Conservation (phyloP, 2,329 filamentous ascomycete genomes). For the Calonectria pauciramosa region DNA sequence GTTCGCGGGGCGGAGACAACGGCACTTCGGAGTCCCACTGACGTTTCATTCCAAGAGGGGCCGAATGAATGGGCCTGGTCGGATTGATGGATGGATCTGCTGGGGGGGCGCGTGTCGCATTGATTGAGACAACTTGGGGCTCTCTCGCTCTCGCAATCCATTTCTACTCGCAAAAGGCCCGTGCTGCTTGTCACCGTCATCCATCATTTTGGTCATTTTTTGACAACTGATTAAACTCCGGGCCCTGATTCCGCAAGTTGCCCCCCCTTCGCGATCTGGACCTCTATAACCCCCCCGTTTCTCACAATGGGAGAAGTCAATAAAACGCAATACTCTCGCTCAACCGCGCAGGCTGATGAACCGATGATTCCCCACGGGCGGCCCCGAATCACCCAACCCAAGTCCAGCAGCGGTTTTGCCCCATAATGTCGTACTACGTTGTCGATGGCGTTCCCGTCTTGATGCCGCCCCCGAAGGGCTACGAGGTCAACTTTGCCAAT, state of each 20-base stretch:
- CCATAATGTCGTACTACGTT: constrained; percentile 11
- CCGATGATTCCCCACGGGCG: neutral
- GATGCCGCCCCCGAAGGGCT: constrained; percentile 44
- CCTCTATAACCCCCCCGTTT: neutral
- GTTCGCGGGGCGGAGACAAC: neutral
- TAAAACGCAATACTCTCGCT: neutral
- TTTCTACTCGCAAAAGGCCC: neutral
- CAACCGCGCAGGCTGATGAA: neutral
- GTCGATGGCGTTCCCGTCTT: constrained; percentile 43
- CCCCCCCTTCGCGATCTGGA: neutral
- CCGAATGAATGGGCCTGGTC: neutral
- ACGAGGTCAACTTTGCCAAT: constrained; percentile 48
- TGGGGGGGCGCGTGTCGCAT: neutral
- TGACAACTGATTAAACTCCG: neutral
- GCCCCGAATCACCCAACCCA: neutral
- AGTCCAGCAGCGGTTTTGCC: neutral
- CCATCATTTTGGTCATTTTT: neutral
- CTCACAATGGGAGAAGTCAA: neutral
- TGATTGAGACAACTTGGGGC: neutral
- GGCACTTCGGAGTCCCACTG: neutral
- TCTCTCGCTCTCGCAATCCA: neutral
- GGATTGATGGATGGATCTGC: neutral
- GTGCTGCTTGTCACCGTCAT: neutral
- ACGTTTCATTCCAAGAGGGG: neutral
- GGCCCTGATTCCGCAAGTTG: neutral